Percentiles rank a stretch among this genome's conserved stretches.
These are phyloP conservation scores for Harrya chromipes DNA, from an alignment of 768 basidiomycete species.

Conservation along the genomic window DNA sequence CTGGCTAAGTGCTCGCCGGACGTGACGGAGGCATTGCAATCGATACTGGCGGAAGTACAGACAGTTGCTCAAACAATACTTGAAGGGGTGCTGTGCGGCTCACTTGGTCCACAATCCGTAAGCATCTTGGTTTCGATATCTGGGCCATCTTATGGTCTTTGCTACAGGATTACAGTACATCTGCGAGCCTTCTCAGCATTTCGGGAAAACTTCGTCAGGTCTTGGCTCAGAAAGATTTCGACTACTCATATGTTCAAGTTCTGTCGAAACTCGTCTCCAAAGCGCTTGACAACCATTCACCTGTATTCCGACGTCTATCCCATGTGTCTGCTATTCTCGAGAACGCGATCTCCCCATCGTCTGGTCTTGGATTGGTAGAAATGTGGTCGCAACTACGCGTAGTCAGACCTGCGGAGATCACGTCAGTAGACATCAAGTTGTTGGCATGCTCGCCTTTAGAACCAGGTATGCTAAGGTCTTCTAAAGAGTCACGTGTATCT, in stretches of 20 bases:
- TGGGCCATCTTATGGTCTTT: not conserved
- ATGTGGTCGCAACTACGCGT: conserved; percentile 60
- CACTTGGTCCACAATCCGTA: conserved; percentile 18
- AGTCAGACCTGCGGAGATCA: conserved; percentile 13
- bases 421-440: conserved; percentile 17
- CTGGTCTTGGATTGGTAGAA: conserved; percentile 68
- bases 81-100: conserved; percentile 18
- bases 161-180: conserved; percentile 34
- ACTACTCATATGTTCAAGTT: conserved; percentile 67
- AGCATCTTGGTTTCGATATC: conserved; percentile 7
- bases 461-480: conserved; percentile 10
- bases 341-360: conserved; percentile 51
- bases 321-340: conserved; percentile 40
- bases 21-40: conserved; percentile 20
- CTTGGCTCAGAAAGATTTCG: conserved; percentile 39
- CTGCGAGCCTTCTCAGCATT: conserved; percentile 37
- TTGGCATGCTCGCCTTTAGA: conserved; percentile 10
- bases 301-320: conserved; percentile 33
- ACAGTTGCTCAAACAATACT: conserved; percentile 17
- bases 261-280: conserved; percentile 52
- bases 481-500: not conserved
- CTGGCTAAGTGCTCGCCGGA: conserved; percentile 8
- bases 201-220: conserved; percentile 44
- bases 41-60: conserved; percentile 21
- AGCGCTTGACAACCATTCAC: conserved; percentile 35